Evolutionary conservation across 306 rosid species (phyloP).

Genomic region (Gastrolobium villosum): DNA sequence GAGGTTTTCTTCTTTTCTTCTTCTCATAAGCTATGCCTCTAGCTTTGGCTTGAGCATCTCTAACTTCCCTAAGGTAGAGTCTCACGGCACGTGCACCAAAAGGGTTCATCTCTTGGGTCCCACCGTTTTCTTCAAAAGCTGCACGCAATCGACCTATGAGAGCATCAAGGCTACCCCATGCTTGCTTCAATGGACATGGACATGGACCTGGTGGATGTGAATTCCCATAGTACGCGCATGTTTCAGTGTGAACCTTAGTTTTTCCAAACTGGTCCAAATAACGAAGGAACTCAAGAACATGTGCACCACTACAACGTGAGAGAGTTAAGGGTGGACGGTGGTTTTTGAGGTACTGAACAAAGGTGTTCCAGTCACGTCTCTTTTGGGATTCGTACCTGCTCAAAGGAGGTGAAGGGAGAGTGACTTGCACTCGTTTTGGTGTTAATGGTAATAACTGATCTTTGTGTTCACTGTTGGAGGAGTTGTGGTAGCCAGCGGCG

Average conservation of each 20-base stretch:
- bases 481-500: slow-evolving; percentile 47
- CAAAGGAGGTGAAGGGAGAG: slow-evolving; percentile 41
- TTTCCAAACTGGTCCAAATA: slow-evolving; percentile 77
- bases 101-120: slow-evolving; percentile 58
- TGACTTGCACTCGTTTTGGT: slow-evolving; percentile 1
- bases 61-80: slow-evolving; percentile 63
- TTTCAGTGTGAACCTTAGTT: slow-evolving; percentile 52
- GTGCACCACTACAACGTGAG: slow-evolving; percentile 74
- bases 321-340: slow-evolving; percentile 82
- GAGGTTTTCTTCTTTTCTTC: slow-evolving; percentile 61
- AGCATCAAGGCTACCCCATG: slow-evolving; percentile 60
- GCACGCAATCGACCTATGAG: slow-evolving; percentile 72
- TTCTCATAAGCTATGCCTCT: slow-evolving; percentile 79
- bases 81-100: slow-evolving; percentile 80
- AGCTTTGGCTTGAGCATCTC: slow-evolving; percentile 69
- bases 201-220: slow-evolving; percentile 79
- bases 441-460: slow-evolving; percentile 10
- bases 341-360: slow-evolving; percentile 72
- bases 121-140: slow-evolving; percentile 83
- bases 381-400: slow-evolving; percentile 85
- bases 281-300: slow-evolving; percentile 78
- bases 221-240: slow-evolving; percentile 75
- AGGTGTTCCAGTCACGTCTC: slow-evolving; percentile 82
- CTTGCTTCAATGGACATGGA: slow-evolving; percentile 68
- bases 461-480: slow-evolving; percentile 21